Base-by-base conservation (phyloP, 805 yeast species). In the Starmerella bombicola region DNA sequence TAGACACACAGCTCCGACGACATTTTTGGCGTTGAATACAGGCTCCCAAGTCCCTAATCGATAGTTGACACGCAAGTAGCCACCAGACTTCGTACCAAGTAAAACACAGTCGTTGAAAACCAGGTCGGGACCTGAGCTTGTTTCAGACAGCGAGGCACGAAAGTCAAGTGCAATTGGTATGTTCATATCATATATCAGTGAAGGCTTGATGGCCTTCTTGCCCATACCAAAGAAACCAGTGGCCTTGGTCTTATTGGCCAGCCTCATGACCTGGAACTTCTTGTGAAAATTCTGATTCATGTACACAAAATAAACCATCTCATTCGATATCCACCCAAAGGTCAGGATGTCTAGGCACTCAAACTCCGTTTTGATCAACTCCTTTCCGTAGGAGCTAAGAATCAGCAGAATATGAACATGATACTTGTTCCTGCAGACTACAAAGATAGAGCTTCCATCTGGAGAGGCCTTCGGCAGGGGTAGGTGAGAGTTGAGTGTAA, bases 251-350 rank as follows among this genome's bases (percentile, higher is more conserved):
- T 42, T 41, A 28, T 38, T 35, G 10, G 34, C 30, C 16, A 47
- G 32, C 13, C 49, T 33, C 21, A 30, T 37, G 2, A 38, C 35
- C 29, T 44, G 49, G 43, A 47, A 47, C 39, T 47, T 47, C 18
- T 47, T 47, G 37, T 46, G 51, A 42, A 47, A 47, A 21, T 40
- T 41, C 24, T 15, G 20, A 37, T 47, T 47, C 37, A 49, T 26
- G 37, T 47, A 47, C 12, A 47, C 51, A 22, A 47, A 45, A 33
- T 44, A 47, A 3, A 47, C 45, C 10, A 25, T 7, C 20, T 47
- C 51, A 20, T 45, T 40, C 15, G 43, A 19, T 16, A 47, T 36
- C 51, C 51, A 47, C 5, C 51, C 51, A 12, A 46, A 25, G 8
- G 47, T 47, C 34, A 45, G 30, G 10, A 47, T 33, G n/a, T 41